Conservation (phyloP, 345 rosid genomes). For the Eucalyptus marginata region DNA sequence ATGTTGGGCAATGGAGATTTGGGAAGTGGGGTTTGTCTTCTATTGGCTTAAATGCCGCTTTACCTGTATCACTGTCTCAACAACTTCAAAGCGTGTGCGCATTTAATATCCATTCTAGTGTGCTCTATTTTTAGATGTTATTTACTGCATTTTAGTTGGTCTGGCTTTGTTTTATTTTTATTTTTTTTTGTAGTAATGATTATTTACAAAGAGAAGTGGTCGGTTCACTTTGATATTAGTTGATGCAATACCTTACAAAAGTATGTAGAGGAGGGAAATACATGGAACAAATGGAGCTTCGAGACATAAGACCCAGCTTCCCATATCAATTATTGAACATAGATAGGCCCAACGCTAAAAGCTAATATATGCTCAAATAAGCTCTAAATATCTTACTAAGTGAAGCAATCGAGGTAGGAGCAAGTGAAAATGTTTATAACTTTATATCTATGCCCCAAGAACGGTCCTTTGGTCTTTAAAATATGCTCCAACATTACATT, state of each 20-base stretch:
- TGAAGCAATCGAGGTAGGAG: neutral
- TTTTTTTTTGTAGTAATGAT: neutral
- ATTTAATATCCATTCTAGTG: neutral
- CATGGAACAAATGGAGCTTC: neutral
- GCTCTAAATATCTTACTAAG: neutral
- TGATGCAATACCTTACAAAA: neutral
- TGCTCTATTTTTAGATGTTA: neutral
- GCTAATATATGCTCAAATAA: neutral
- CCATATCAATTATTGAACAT: neutral
- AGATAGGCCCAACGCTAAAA: neutral
- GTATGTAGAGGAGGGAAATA: neutral
- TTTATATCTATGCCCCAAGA: neutral
- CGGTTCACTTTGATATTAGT: neutral
- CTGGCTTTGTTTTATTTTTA: neutral
- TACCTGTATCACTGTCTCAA: neutral
- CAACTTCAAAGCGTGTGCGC: neutral
- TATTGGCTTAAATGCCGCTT: neutral
- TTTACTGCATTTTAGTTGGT: neutral
- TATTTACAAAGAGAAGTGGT: neutral
- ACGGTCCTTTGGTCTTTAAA: neutral
- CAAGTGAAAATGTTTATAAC: neutral
- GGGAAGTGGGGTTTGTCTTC: neutral
- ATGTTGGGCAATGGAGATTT: neutral
- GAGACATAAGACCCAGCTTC: neutral
- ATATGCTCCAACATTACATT: neutral